Base-by-base conservation (phyloP, 441 rosid genomes). In the Manihot esculenta region DNA sequence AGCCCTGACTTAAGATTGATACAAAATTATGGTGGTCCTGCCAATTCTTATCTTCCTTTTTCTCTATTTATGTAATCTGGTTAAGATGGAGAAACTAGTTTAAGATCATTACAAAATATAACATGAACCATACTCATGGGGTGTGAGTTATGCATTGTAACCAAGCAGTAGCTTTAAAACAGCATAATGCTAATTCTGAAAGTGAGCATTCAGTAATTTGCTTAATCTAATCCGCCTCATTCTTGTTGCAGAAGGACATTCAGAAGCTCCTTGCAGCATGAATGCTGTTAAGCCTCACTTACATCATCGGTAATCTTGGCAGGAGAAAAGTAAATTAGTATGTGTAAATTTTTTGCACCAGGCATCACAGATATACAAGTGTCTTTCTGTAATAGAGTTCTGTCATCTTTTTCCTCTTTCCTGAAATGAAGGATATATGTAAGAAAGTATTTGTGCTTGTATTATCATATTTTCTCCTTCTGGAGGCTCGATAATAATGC, bases 211-310 rank as follows among this genome's bases (percentile, higher is more conserved):
- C 10, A 2, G 20, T 24, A 4, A 38, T 54, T 47, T 48, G 47
- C 61, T 33, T 9, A 38, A 17, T 10, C 44, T 44, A 45, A 20
- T 72, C 69, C 20, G 69, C 56, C 30, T 24, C 14, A 8, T 62
- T 18, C 74, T 26, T 81, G 26, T 48, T 80, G 72, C 91, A 89
- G 96, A 88, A 82, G 81, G 96, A 88, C 83, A 78, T 89, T 55
- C 82, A 85, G 76, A 89, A 84, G 86, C 89, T 89, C 27, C 75
- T 88, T 18, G 86, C 87, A 0, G 84, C 89, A 30, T 88, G 79
- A 81, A 56, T 74, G 66, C 38, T 7, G 59, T 21, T 44, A 61
- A 51, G 54, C 54, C 20, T 55, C 53, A 23, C 17, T 14, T 23
- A 45, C 15, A 5, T 8, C 3, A 14, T 27, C 15, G 18, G 35